A percentile compares a stretch with the other conserved stretches of the same genome.
These are phyloP conservation scores for Saturnispora silvae DNA, from an alignment of 805 yeast species.

Conservation along the genomic window DNA sequence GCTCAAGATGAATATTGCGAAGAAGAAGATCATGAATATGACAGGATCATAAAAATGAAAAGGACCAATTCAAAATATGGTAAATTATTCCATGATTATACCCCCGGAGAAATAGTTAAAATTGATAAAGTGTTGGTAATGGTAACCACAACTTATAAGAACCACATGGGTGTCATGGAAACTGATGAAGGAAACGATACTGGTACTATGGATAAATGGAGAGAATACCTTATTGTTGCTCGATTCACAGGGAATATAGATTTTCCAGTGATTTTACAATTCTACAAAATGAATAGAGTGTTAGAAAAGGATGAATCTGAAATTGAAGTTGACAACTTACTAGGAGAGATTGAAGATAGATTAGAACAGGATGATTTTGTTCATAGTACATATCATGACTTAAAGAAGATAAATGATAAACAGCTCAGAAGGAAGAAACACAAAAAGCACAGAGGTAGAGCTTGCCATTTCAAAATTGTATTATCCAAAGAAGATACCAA, in stretches of 20 bases:
- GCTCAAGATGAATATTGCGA: not conserved
- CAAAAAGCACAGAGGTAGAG: constrained; percentile 11
- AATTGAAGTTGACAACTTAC: constrained; percentile 2
- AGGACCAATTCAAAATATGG: constrained; percentile 17
- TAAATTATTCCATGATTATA: constrained; percentile 25
- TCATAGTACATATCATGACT: not conserved
- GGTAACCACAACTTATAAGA: constrained; percentile 31
- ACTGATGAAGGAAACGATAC: constrained; percentile 29
- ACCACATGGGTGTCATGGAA: not conserved
- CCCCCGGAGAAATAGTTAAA: constrained; percentile 53
- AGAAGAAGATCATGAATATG: not conserved
- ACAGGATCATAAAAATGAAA: not conserved
- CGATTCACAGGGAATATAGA: constrained; percentile 44
- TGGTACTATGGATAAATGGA: constrained; percentile 62
- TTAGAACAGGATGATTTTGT: not conserved
- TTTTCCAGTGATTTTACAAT: constrained; percentile 51
- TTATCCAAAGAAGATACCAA: constrained; percentile 16
- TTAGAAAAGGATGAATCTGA: constrained; percentile 14
- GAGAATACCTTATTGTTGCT: constrained; percentile 65
- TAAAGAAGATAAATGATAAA: constrained; percentile 1
- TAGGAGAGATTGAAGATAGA: constrained; percentile 3
- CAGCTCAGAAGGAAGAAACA: constrained; percentile 3
- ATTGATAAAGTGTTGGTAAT: constrained; percentile 58
- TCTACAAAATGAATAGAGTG: constrained; percentile 40
- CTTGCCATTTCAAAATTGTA: constrained; percentile 13